These are phyloP conservation scores for Babesia divergens DNA, from an alignment of 169 alveolate genomes.

Conservation along the genomic window DNA sequence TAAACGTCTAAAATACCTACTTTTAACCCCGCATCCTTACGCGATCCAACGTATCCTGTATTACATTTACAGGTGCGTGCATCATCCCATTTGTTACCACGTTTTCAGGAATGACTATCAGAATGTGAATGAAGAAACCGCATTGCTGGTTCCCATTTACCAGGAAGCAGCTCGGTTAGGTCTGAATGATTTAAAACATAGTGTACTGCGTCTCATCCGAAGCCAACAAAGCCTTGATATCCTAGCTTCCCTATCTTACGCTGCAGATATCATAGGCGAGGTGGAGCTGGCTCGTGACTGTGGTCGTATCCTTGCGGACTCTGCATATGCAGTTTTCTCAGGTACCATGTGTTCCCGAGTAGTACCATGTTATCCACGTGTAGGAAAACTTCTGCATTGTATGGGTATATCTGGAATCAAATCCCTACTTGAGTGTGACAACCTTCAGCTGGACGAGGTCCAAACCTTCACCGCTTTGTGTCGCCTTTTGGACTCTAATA, in stretches of 20 bases:
- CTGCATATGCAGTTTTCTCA: conserved; percentile 55
- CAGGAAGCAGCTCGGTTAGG: conserved; percentile 45
- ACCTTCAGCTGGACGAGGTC: conserved; percentile 61
- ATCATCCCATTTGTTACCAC: too few species aligned
- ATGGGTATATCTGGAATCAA: conserved; percentile 49
- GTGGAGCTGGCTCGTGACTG: conserved; percentile 59
- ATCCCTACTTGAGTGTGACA: conserved; percentile 42
- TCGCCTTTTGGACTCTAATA: conserved; percentile 32
- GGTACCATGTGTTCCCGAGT: background rate
- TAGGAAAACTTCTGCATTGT: conserved; percentile 28
- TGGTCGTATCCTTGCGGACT: conserved; percentile 54
- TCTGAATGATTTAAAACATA: conserved; percentile 40
- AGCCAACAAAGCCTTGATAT: conserved; percentile 43
- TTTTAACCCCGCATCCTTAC: conserved; percentile 40
- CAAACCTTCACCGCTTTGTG: conserved; percentile 55
- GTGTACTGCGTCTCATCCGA: conserved; percentile 38
- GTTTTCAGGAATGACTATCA: conserved; percentile 54
- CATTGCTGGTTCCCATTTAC: conserved; percentile 45
- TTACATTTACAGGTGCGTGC: conserved; percentile 53
- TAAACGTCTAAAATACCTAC: background rate
- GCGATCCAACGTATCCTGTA: conserved; percentile 57
- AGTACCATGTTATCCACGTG: background rate
- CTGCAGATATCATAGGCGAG: conserved; percentile 51
- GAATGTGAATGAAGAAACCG: conserved; percentile 43
- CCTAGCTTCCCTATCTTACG: conserved; percentile 39